Evolutionary conservation across 2,329 filamentous ascomycete species (phyloP).

Genomic region (Colletotrichum tanaceti): DNA sequence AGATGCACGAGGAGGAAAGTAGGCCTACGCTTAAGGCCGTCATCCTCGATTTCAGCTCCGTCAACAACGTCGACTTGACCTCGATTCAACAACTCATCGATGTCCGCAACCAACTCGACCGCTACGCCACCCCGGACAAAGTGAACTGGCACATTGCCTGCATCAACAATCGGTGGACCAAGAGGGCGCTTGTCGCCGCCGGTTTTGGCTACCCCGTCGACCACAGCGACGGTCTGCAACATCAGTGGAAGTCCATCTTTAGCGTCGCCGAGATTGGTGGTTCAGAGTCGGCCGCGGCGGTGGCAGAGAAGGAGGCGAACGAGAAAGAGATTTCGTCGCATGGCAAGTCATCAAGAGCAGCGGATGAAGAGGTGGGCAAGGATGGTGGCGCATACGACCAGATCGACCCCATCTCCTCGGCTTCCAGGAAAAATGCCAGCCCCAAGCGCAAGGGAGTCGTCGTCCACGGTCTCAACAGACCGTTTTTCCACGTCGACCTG

Average conservation of each 20-base stretch:
- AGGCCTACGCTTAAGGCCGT: constrained; percentile 85
- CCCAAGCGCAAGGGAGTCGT: constrained; percentile 67
- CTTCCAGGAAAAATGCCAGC: constrained; percentile 45
- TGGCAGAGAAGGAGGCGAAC: constrained; percentile 73
- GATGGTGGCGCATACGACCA: constrained; percentile 47
- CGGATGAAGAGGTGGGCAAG: constrained; percentile 54
- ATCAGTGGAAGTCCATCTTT: constrained; percentile 94
- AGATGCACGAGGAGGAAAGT: constrained; percentile 55
- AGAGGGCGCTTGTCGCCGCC: constrained; percentile 85
- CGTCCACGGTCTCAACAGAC: constrained; percentile 87
- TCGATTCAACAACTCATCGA: constrained; percentile 94
- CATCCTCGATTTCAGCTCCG: constrained; percentile 91
- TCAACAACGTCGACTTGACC: constrained; percentile 94
- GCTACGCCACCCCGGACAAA: constrained; percentile 80
- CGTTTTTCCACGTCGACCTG: constrained; percentile 93
- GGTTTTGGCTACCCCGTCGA: constrained; percentile 86
- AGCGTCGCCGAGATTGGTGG: constrained; percentile 89
- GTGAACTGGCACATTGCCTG: constrained; percentile 98
- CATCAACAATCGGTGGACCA: constrained; percentile 94
- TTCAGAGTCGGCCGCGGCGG: constrained; percentile 73
- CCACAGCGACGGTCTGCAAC: constrained; percentile 60
- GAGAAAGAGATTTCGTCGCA: constrained; percentile 48
- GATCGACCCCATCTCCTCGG: constrained; percentile 45
- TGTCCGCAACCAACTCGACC: constrained; percentile 91
- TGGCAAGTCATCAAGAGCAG: constrained; percentile 23